phyloP scores from a whole-genome alignment of 805 yeast genomes.

The Metschnikowia orientalis region DNA sequence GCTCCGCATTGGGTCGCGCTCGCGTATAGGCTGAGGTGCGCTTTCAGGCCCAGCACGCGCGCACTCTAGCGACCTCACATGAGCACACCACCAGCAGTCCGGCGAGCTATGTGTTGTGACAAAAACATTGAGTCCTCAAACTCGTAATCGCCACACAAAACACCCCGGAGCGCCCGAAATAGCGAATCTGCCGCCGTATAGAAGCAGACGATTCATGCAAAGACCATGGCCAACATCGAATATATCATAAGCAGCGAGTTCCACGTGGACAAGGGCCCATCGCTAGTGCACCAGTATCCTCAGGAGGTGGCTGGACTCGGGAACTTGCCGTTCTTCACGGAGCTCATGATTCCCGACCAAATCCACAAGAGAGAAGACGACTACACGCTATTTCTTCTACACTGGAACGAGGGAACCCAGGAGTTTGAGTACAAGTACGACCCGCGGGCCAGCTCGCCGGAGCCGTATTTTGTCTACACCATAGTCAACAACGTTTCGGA shows the following conservation, averaged over 20 bases:
- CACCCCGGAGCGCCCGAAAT: neutral
- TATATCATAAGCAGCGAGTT: slow-evolving; percentile 72
- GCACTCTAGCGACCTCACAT: too few species aligned
- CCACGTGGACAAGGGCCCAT: slow-evolving; percentile 72
- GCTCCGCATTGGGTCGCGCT: too few species aligned
- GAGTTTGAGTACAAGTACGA: slow-evolving; percentile 37
- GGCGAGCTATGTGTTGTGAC: slow-evolving; percentile 2
- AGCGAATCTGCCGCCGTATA: neutral
- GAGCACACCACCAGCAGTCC: too few species aligned
- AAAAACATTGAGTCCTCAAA: neutral
- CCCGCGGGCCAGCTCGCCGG: slow-evolving; percentile 29
- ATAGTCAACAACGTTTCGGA: slow-evolving; percentile 47
- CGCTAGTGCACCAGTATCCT: slow-evolving; percentile 60
- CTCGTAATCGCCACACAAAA: too few species aligned
- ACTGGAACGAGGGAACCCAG: slow-evolving; percentile 36
- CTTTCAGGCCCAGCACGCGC: too few species aligned
- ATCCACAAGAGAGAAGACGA: slow-evolving; percentile 55
- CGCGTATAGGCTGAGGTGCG: too few species aligned
- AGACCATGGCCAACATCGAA: slow-evolving; percentile 38
- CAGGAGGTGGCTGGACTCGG: slow-evolving; percentile 30
- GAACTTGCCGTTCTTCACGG: slow-evolving; percentile 43
- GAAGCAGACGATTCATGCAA: neutral
- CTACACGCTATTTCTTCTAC: slow-evolving; percentile 53
- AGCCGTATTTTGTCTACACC: slow-evolving; percentile 52
- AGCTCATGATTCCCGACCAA: slow-evolving; percentile 59